Base-by-base conservation (phyloP, 257 asterid genomes). In the Misopates orontium region DNA sequence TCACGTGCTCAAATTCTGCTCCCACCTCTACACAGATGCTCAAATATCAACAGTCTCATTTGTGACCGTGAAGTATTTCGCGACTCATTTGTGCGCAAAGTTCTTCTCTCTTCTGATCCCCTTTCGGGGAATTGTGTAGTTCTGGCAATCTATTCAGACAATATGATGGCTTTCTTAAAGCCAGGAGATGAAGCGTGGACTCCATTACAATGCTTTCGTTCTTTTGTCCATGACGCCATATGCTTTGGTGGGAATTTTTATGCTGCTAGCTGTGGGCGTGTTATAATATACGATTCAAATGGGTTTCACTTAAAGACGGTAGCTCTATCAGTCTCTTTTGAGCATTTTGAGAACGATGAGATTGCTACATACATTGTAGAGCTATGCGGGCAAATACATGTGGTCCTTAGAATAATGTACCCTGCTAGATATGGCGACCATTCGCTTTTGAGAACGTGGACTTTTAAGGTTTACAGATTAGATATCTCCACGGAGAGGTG, bases 361-460 rank as follows among this genome's bases (percentile, higher is more conserved):
- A 47, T 49, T 67, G 28, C 72, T 22, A 32, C 72, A 17, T 70
- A 75, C 66, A 71, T 75, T 48, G 71, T 60, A 16, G 76, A 75
- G 59, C 5, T 36, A n/a, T 14, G 32, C 10, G 31, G 65, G 19
- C 53, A 71, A 23, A 62, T 71, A 36, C 61, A 66, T 60, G 77
- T 69, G 51, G 16, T 67, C 11, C 51, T 40, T 12, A 75, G 80
- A 53, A 17, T 59, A 47, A 45, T 75, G 48, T 66, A 13, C 22
- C 62, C 47, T 44, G 24, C 57, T 52, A 20, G 11, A n/a, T 52
- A 17, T 53, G 54, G 24, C 11, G 75, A 64, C 20, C 20, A 55
- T 31, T 58, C 71, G 14, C 12, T 53, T 18, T 23, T 55, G 10
- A 66, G 16, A 39, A 71, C 77, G 8, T 47, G 70, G 77, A 25